Conservation (phyloP, 257 asterid genomes). For the Forsythia viridissima region DNA sequence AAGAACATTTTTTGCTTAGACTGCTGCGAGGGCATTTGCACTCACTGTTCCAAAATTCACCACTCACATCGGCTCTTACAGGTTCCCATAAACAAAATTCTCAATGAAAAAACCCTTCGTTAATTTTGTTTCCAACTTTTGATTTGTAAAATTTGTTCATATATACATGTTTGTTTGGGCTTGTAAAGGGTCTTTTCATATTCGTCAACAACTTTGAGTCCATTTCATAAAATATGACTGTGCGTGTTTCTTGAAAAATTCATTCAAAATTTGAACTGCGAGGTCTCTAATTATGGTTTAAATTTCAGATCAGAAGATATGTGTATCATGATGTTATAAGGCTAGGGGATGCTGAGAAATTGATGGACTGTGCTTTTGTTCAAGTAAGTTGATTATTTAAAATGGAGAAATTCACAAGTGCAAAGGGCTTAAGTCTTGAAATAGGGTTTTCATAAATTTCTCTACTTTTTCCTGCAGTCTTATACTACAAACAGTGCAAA, state of each 20-base stretch:
- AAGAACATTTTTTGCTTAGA: slow-evolving; percentile 73
- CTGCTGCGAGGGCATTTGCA: slow-evolving; percentile 71
- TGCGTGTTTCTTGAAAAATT: not conserved
- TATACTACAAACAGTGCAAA: slow-evolving; percentile 39
- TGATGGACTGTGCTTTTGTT: slow-evolving; percentile 62
- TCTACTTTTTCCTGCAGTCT: slow-evolving; percentile 19
- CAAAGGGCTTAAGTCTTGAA: not conserved
- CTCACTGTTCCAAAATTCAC: slow-evolving; percentile 54
- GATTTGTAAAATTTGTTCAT: not conserved
- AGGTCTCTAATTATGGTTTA: not conserved
- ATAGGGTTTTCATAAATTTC: not conserved
- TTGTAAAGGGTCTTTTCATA: not conserved
- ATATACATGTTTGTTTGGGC: too few relatives aligned
- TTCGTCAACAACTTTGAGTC: not conserved
- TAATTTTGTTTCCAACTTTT: not conserved
- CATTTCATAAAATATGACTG: not conserved
- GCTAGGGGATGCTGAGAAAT: slow-evolving; percentile 43
- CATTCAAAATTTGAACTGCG: not conserved
- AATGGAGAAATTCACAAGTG: not conserved
- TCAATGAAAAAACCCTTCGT: not conserved
- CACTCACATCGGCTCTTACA: slow-evolving; percentile 69
- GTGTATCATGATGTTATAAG: slow-evolving; percentile 29
- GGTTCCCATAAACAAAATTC: slow-evolving; percentile 29
- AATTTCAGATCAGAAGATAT: slow-evolving; percentile 12
- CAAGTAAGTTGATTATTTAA: slow-evolving; percentile 46